Percentiles rank a stretch among this genome's conserved stretches.
Conservation (phyloP, 1,284 basidiomycete species). For the Cryptococcus wingfieldii region DNA sequence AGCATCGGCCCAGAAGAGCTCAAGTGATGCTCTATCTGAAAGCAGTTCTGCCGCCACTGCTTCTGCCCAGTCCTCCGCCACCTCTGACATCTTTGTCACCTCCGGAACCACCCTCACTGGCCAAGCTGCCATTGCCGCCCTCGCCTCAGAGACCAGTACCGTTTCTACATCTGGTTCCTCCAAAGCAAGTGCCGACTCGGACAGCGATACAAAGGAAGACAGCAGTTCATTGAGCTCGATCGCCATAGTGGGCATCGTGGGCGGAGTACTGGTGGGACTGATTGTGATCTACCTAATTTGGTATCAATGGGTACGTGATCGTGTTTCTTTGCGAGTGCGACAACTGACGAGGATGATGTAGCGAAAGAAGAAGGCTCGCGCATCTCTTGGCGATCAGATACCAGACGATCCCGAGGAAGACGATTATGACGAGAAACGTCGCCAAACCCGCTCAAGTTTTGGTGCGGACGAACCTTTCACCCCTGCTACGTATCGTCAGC, state of each 20-base stretch:
- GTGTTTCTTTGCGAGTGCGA: not conserved
- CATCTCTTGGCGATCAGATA: constrained; percentile 5
- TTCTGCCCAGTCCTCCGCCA: not conserved
- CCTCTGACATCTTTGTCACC: not conserved
- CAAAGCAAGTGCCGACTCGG: not conserved
- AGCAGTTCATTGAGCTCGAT: constrained; percentile 39
- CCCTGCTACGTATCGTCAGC: constrained; percentile 1
- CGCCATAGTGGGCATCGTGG: constrained; percentile 21
- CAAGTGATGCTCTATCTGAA: not conserved
- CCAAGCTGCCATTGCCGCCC: constrained; percentile 3
- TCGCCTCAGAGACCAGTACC: constrained; percentile 1
- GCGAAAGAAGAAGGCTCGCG: constrained; percentile 13
- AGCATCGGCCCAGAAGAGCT: not conserved
- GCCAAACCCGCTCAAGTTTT: constrained; percentile 12
- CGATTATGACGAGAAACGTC: constrained; percentile 4
- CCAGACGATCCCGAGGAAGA: constrained; percentile 4
- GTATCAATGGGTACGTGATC: constrained; percentile 14
- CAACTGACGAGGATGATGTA: not conserved
- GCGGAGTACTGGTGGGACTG: constrained; percentile 11
- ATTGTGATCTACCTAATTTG: constrained; percentile 10
- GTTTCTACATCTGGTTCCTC: constrained; percentile 2
- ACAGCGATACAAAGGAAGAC: constrained; percentile 34
- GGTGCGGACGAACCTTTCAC: constrained; percentile 16
- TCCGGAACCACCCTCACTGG: constrained; percentile 2
- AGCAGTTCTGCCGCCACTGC: not conserved